Conservation (phyloP, 2,329 filamentous ascomycete species). For the Colletotrichum liaoningense region DNA sequence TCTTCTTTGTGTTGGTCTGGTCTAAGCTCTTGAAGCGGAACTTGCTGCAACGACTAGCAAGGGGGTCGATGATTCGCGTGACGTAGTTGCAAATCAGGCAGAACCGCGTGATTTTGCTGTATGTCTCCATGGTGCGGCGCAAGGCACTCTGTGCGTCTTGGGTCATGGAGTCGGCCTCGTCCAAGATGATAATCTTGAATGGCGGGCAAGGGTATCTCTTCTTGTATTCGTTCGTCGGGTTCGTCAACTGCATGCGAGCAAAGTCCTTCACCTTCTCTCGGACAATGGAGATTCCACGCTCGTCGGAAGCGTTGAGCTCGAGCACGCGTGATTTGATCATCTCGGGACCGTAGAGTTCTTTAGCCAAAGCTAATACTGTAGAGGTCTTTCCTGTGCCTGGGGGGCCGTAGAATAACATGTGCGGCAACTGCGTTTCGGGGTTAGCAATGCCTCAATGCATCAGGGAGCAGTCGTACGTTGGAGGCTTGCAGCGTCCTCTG, state of each 20-base stretch:
- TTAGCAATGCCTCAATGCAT: constrained; percentile 8
- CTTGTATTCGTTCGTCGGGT: constrained; percentile 77
- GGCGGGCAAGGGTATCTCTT: constrained; percentile 89
- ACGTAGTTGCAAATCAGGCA: constrained; percentile 99
- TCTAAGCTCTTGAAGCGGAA: constrained; percentile 98
- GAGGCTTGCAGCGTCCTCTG: constrained; percentile 93
- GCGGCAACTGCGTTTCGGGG: constrained; percentile 73
- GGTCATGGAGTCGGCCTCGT: constrained; percentile 99
- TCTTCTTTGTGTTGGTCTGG: constrained; percentile 81
- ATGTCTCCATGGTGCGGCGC: constrained; percentile 97
- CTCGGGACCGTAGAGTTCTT: constrained; percentile 96
- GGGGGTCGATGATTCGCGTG: constrained; percentile 95
- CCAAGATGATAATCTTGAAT: constrained; percentile 98
- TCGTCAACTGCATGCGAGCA: constrained; percentile 91
- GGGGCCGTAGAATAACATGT: constrained; percentile 99
- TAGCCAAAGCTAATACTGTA: constrained; percentile 95
- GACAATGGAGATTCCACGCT: constrained; percentile 96
- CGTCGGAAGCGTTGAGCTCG: constrained; percentile 98
- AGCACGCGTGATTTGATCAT: constrained; percentile 95
- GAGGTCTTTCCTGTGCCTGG: constrained; percentile 98
- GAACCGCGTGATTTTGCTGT: constrained; percentile 95
- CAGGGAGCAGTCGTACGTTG: constrained; percentile 70
- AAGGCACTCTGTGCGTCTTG: constrained; percentile 96
- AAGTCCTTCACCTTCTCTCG: constrained; percentile 99
- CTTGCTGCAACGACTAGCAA: constrained; percentile 94